Base-by-base conservation (phyloP, 257 asterid genomes). In the Avicennia marina region DNA sequence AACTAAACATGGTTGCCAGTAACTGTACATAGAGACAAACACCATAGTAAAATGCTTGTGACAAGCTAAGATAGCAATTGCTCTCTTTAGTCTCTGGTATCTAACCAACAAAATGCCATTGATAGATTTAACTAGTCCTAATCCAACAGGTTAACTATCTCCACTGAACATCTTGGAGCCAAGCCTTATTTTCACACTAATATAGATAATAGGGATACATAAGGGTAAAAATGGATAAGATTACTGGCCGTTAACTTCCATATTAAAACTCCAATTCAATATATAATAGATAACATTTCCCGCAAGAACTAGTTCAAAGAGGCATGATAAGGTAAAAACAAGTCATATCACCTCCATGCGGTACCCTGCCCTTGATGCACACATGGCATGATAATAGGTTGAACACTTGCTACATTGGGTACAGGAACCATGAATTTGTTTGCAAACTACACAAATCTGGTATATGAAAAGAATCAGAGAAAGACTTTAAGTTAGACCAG, bases 381-480 rank as follows among this genome's bases (percentile, higher is more conserved):
- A 93, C 80, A 73, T 84, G 26, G 98, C 96, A 78, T 93, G 98
- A 68, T 80, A 93, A 72, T 84, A 86, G 33, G 97, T 93, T 55
- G 95, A 86, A 65, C 98, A 93, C 83, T 86, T 89, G 80, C 78
- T 70, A 72, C 98, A 93, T 66, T 93, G 95, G 39, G 97, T 93
- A 68, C 98, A 93, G 41, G 98, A 89, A 73, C 98, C 98, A 69
- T 93, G 98, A 59, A 88, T 93, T 80, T 93, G 98, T 75, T 84
- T 93, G 89, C 98, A 93, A 53, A 93, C 94, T 53, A 93, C 95
- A 82, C 98, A 93, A 59, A 86, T 89, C 98, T 93, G 95, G 62
- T 72, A 69, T 27, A 43, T 54, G 26, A 41, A 52, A 32, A 31
- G 10, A 41, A 25, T 20, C 24, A 66, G 25, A 21, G 21, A 11